Percentiles rank a stretch among this genome's conserved stretches.
Conservation (phyloP, 768 basidiomycete genomes). For the Leccinum olivaceopallidum region DNA sequence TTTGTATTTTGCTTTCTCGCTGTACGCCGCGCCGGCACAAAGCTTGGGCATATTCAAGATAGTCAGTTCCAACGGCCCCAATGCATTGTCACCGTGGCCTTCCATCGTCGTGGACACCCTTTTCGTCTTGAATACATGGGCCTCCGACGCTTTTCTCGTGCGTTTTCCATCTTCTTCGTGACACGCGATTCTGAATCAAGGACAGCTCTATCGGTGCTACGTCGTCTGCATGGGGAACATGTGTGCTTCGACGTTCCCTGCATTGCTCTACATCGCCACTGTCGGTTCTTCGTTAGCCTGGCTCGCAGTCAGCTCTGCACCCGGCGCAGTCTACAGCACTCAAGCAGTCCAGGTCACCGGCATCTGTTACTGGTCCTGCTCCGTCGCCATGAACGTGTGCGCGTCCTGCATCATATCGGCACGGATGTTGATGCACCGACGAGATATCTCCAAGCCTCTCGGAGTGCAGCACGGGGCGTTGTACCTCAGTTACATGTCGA, state of each 20-base stretch:
- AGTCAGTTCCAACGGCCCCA: neutral
- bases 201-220: constrained; percentile 25
- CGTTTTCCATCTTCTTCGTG: neutral
- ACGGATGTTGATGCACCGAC: constrained; percentile 23
- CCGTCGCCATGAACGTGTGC: constrained; percentile 18
- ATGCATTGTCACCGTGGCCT: constrained; percentile 21
- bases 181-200: neutral
- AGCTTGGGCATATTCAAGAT: constrained; percentile 14
- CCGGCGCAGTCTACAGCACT: constrained; percentile 20
- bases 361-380: constrained; percentile 14
- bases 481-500: constrained; percentile 26
- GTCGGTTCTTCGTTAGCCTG: constrained; percentile 19
- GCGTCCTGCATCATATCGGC: constrained; percentile 15
- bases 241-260: neutral
- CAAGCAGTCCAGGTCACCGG: constrained; percentile 18
- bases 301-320: constrained; percentile 15
- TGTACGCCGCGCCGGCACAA: constrained; percentile 19
- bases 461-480: constrained; percentile 18
- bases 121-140: constrained; percentile 24
- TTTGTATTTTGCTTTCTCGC: constrained; percentile 20
- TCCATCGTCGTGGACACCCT: constrained; percentile 8
- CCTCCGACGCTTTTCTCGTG: constrained; percentile 26
- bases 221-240: constrained; percentile 18
- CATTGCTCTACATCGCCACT: constrained; percentile 18
- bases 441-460: constrained; percentile 7